Percentiles rank a stretch among this genome's conserved stretches.
phyloP scores from a whole-genome alignment of 768 basidiomycete genomes.

The Boletus subcaerulescens region DNA sequence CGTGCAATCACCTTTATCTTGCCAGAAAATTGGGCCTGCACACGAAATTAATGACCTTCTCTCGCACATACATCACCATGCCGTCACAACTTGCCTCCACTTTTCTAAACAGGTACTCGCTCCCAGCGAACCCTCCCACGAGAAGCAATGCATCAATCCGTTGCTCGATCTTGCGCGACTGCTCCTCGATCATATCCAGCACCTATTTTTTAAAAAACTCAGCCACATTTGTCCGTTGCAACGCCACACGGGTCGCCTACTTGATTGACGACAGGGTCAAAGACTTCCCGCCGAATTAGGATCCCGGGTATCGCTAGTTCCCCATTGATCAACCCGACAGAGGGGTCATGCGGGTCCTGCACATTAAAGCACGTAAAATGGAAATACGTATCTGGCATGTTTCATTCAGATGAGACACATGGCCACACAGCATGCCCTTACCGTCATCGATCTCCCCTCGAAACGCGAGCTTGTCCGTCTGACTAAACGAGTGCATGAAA shows the following conservation, averaged over 20 bases:
- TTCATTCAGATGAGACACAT: constrained; percentile 8
- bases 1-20: constrained; percentile 75
- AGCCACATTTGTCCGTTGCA: constrained; percentile 4
- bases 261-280: constrained; percentile 82
- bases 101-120: constrained; percentile 78
- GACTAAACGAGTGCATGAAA: constrained; percentile 87
- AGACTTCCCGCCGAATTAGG: constrained; percentile 76
- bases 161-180: constrained; percentile 63
- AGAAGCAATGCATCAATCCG: constrained; percentile 80
- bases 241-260: constrained; percentile 37
- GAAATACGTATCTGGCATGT: constrained; percentile 66
- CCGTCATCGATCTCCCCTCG: constrained; percentile 73
- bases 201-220: constrained; percentile 45
- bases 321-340: constrained; percentile 78
- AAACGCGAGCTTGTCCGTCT: constrained; percentile 83
- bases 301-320: constrained; percentile 82
- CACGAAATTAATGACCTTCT: constrained; percentile 8
- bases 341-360: constrained; percentile 76
- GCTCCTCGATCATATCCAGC: constrained; percentile 74
- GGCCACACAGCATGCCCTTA: constrained; percentile 29
- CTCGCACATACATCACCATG: not conserved
- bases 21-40: constrained; percentile 63
- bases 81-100: constrained; percentile 55
- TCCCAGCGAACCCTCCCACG: constrained; percentile 87
- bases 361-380: constrained; percentile 90